phyloP scores from a whole-genome alignment of 352 stramenopile species.

The Phytophthora tentaculata region DNA sequence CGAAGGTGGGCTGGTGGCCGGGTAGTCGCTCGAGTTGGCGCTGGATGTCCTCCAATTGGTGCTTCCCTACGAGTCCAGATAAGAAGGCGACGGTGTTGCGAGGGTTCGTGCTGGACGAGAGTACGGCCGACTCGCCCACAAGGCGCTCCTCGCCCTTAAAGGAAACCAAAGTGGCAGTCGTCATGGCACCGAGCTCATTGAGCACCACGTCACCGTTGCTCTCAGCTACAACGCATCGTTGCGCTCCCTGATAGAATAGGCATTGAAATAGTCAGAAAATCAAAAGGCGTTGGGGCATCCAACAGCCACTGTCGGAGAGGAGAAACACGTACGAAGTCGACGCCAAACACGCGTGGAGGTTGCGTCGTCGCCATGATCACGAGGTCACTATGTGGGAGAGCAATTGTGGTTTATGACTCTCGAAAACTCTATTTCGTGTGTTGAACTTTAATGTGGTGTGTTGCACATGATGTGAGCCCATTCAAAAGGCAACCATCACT shows the following conservation, averaged over 20 bases:
- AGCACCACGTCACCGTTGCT: slow-evolving; percentile 83
- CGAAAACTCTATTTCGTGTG: slow-evolving; percentile 34
- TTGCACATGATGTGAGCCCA: slow-evolving; percentile 8
- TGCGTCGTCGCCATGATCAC: slow-evolving; percentile 38
- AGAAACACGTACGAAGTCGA: slow-evolving; percentile 73
- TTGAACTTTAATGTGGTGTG: slow-evolving; percentile 5
- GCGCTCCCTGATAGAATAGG: slow-evolving; percentile 53
- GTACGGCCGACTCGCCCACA: slow-evolving; percentile 85
- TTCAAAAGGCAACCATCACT: slow-evolving; percentile 28
- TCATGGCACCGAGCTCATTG: slow-evolving; percentile 90
- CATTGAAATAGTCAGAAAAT: slow-evolving; percentile 12
- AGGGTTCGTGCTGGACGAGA: slow-evolving; percentile 85
- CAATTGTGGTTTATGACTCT: slow-evolving; percentile 8
- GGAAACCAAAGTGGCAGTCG: slow-evolving; percentile 85
- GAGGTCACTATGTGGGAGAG: slow-evolving; percentile 22
- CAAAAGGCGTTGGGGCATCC: slow-evolving; percentile 1
- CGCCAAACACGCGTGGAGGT: slow-evolving; percentile 61
- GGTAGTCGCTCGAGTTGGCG: slow-evolving; percentile 47
- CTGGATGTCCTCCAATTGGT: slow-evolving; percentile 50
- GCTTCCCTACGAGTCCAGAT: slow-evolving; percentile 71
- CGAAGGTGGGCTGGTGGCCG: slow-evolving; percentile 58
- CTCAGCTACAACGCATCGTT: slow-evolving; percentile 79
- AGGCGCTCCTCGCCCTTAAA: slow-evolving; percentile 89
- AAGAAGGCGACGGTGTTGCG: slow-evolving; percentile 80
- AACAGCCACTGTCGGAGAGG: slow-evolving; percentile 6